Evolutionary conservation across 2,329 filamentous ascomycete genomes (phyloP).

Genomic region (Trichoderma hamatum): DNA sequence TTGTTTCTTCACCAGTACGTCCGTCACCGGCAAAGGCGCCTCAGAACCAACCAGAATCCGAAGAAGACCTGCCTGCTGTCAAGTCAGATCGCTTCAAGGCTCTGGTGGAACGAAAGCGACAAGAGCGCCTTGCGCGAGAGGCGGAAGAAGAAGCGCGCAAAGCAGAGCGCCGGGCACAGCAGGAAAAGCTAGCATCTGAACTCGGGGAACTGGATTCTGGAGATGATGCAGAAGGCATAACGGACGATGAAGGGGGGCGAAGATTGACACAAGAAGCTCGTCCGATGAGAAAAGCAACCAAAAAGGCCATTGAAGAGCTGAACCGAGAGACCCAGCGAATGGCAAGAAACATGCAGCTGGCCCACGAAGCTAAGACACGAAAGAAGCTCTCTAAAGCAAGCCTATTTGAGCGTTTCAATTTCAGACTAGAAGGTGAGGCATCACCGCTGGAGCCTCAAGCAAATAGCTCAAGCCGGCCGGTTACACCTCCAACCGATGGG

Average conservation of each 20-base stretch:
- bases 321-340: slow-evolving; percentile 91
- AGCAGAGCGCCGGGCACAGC: slow-evolving; percentile 46
- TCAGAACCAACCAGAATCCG: slow-evolving; percentile 45
- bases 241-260: slow-evolving; percentile 64
- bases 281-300: slow-evolving; percentile 83
- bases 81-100: slow-evolving; percentile 68
- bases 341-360: slow-evolving; percentile 84
- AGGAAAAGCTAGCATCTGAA: slow-evolving; percentile 42
- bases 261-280: slow-evolving; percentile 70
- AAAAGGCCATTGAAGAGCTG: slow-evolving; percentile 94
- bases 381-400: slow-evolving; percentile 87
- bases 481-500: slow-evolving; percentile 55
- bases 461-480: slow-evolving; percentile 59
- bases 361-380: slow-evolving; percentile 85
- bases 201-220: slow-evolving; percentile 42
- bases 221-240: slow-evolving; percentile 55
- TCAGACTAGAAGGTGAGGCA: slow-evolving; percentile 50
- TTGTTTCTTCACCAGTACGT: slow-evolving; percentile 56
- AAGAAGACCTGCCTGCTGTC: slow-evolving; percentile 51
- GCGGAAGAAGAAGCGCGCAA: slow-evolving; percentile 56
- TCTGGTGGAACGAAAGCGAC: slow-evolving; percentile 72
- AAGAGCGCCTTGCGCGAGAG: slow-evolving; percentile 70
- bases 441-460: slow-evolving; percentile 41
- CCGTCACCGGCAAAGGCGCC: slow-evolving; percentile 38
- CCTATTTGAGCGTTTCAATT: slow-evolving; percentile 84